phyloP scores from a whole-genome alignment of 2,329 filamentous ascomycete genomes.

The Paraphaeosphaeria sporulosa region DNA sequence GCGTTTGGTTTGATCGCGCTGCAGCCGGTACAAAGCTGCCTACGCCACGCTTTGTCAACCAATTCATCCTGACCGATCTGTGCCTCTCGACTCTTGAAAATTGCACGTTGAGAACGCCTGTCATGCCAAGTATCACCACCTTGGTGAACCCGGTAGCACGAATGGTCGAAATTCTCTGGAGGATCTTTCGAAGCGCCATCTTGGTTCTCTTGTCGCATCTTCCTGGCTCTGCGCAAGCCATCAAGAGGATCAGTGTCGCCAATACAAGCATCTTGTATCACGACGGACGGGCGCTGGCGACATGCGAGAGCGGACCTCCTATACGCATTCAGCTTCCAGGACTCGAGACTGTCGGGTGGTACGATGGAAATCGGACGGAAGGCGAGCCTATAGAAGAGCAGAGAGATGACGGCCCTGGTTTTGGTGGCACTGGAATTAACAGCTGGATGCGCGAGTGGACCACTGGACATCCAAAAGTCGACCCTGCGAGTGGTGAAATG shows the following conservation, averaged over 20 bases:
- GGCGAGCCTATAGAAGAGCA: conserved; percentile 50
- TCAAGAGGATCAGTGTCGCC: conserved; percentile 74
- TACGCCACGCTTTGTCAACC: conserved; percentile 71
- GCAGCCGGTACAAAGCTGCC: conserved; percentile 40
- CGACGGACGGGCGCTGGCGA: conserved; percentile 72
- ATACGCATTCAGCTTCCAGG: conserved; percentile 70
- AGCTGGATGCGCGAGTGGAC: conserved; percentile 75
- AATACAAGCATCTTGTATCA: conserved; percentile 74
- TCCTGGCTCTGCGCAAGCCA: conserved; percentile 62
- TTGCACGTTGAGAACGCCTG: conserved; percentile 59
- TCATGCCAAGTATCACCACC: conserved; percentile 73
- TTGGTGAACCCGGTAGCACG: conserved; percentile 67
- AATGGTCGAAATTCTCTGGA: conserved; percentile 58
- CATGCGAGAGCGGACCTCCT: conserved; percentile 75
- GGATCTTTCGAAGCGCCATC: conserved; percentile 64
- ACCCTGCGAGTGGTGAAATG: conserved; percentile 69
- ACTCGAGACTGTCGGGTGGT: conserved; percentile 75
- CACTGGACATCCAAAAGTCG: conserved; percentile 73
- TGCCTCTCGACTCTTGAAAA: conserved; percentile 63
- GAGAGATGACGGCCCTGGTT: conserved; percentile 35
- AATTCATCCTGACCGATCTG: conserved; percentile 73
- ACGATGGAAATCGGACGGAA: conserved; percentile 65
- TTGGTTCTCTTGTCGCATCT: conserved; percentile 66
- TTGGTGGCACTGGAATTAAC: conserved; percentile 64
- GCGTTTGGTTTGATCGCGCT: conserved; percentile 65